phyloP scores from a whole-genome alignment of 768 basidiomycete species.

The Lactarius sanguifluus region DNA sequence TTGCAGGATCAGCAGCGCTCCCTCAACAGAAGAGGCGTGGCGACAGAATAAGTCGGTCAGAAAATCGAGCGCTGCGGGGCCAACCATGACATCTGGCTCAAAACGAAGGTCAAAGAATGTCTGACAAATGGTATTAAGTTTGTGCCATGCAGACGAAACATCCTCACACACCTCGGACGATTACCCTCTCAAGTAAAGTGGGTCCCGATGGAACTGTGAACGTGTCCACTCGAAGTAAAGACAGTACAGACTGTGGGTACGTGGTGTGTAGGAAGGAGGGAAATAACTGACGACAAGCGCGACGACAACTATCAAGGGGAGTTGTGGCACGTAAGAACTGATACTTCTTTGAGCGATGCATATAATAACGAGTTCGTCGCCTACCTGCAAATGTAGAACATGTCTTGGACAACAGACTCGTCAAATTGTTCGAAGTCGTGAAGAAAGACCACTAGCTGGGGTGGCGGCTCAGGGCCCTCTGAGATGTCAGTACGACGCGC shows the following conservation, averaged over 20 bases:
- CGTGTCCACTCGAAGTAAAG: constrained; percentile 54
- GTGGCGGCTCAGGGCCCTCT: constrained; percentile 29
- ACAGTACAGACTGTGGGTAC: constrained; percentile 59
- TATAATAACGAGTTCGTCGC: background rate
- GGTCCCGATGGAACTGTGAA: constrained; percentile 51
- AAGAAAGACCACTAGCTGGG: constrained; percentile 56
- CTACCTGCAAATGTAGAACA: constrained; percentile 72
- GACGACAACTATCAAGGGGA: constrained; percentile 68
- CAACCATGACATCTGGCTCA: constrained; percentile 59
- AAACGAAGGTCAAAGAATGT: constrained; percentile 66
- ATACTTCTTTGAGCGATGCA: background rate
- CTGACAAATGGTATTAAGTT: constrained; percentile 34
- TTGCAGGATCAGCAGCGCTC: constrained; percentile 58
- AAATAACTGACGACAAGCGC: constrained; percentile 59
- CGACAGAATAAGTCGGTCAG: constrained; percentile 58
- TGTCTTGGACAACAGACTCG: constrained; percentile 57
- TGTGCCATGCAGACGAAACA: background rate
- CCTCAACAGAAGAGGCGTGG: constrained; percentile 57
- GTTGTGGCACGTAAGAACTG: constrained; percentile 51
- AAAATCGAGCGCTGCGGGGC: constrained; percentile 55
- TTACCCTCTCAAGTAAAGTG: constrained; percentile 50
- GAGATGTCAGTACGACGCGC: constrained; percentile 23
- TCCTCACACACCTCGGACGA: constrained; percentile 49
- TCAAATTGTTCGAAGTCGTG: constrained; percentile 80
- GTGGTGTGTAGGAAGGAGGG: constrained; percentile 54